Evolutionary conservation across 495 filamentous ascomycete genomes (phyloP).

Genomic region (Penicillium paxilli): DNA sequence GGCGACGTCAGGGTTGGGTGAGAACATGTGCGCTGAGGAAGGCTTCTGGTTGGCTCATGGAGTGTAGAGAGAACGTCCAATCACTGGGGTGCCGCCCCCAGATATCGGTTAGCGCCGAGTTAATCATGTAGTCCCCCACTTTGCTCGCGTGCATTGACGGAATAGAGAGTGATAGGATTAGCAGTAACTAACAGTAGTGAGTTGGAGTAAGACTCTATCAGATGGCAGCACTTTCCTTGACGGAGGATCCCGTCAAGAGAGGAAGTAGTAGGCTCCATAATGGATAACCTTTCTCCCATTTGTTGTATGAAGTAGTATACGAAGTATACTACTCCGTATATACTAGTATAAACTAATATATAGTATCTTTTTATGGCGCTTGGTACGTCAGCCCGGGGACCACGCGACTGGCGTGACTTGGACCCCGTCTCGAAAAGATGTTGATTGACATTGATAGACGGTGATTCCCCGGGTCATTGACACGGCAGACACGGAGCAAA

Average conservation of each 20-base stretch:
- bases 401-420: background rate
- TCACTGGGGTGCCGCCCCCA: background rate
- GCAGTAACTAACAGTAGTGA: too few relatives aligned
- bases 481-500: background rate
- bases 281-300: too few relatives aligned
- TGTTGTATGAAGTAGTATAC: too few relatives aligned
- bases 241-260: too few relatives aligned
- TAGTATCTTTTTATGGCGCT: too few relatives aligned
- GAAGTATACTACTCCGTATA: too few relatives aligned
- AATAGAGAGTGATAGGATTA: background rate
- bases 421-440: background rate
- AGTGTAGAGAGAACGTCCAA: background rate
- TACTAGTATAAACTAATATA: too few relatives aligned
- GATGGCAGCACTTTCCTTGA: too few relatives aligned
- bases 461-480: background rate
- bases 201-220: too few relatives aligned
- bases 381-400: background rate
- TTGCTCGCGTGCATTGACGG: background rate
- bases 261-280: too few relatives aligned
- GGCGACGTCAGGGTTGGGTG: background rate
- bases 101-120: conserved; percentile 8
- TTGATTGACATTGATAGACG: background rate
- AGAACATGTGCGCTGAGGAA: conserved; percentile 3
- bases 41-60: conserved; percentile 10
- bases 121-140: background rate